Evolutionary conservation across 163 green algal genomes (phyloP).

Genomic region (Scenedesmus sp.): DNA sequence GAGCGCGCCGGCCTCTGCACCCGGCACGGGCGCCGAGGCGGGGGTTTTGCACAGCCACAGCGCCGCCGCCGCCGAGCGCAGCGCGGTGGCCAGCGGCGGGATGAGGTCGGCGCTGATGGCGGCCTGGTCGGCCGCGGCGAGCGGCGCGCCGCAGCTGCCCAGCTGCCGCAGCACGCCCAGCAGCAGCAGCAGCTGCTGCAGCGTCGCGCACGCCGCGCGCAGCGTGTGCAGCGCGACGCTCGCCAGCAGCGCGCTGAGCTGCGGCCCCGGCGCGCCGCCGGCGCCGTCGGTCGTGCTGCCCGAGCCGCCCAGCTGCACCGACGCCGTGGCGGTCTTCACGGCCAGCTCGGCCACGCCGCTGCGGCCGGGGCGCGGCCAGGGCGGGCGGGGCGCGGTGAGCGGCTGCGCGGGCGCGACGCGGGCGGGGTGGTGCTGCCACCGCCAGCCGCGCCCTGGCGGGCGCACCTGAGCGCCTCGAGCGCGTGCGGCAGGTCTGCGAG

Average conservation of each 20-base stretch:
- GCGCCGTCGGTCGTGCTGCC: background rate
- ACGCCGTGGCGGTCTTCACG: conserved; percentile 22
- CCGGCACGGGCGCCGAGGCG: conserved; percentile 8
- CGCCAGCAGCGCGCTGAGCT: background rate
- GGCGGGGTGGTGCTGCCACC: no score
- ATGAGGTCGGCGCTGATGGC: conserved; percentile 27
- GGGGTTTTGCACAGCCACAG: conserved; percentile 56
- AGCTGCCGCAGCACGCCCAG: conserved; percentile 40
- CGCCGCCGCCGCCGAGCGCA: conserved; percentile 45
- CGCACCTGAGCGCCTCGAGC: conserved; percentile 15
- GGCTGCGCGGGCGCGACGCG: no score
- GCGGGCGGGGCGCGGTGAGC: no score
- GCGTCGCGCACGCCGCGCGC: conserved; percentile 16
- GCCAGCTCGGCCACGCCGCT: conserved; percentile 30
- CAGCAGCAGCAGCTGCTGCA: conserved; percentile 57
- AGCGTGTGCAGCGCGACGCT: conserved; percentile 42
- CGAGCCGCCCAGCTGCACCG: background rate
- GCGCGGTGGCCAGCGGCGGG: conserved; percentile 15
- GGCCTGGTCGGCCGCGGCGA: conserved; percentile 20
- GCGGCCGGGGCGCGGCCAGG: no score
- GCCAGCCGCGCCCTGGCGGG: background rate
- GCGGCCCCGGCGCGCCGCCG: background rate
- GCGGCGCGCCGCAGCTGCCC: conserved; percentile 8
- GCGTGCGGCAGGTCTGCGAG: conserved; percentile 41
- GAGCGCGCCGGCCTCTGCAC: background rate